Conservation (phyloP, 805 yeast genomes). For the Yamadazyma philogaea region DNA sequence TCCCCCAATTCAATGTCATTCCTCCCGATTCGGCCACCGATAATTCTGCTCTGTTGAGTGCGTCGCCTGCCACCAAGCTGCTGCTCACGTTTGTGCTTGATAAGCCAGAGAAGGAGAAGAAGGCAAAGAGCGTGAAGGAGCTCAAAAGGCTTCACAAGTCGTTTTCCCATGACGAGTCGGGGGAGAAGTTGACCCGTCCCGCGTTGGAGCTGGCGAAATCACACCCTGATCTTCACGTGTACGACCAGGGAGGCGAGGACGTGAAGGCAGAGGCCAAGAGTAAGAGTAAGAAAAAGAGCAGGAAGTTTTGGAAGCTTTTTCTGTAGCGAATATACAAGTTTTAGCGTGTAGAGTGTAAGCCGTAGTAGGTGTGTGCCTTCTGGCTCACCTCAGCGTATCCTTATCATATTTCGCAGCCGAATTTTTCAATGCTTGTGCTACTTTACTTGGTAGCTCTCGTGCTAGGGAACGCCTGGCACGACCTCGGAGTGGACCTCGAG, state of each 20-base stretch:
- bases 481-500: conserved; percentile 15
- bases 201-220: conserved; percentile 35
- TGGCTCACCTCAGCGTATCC: no score
- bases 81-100: conserved; percentile 30
- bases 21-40: neutral
- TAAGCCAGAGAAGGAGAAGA: conserved; percentile 15
- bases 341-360: no score
- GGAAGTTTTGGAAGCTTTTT: conserved; percentile 36
- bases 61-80: conserved; percentile 23
- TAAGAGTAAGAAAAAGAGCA: conserved; percentile 27
- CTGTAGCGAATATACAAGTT: no score
- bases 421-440: neutral
- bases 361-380: no score
- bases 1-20: neutral
- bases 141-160: conserved; percentile 24
- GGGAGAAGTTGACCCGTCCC: conserved; percentile 17
- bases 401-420: conserved; percentile 1
- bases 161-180: conserved; percentile 36
- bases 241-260: neutral
- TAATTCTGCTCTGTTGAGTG: conserved; percentile 11
- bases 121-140: conserved; percentile 8
- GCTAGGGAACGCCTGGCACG: neutral
- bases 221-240: conserved; percentile 32
- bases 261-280: conserved; percentile 4
- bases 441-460: neutral